Evolutionary conservation across 306 rosid genomes (phyloP).

Genomic region (Begonia fuchsioides): DNA sequence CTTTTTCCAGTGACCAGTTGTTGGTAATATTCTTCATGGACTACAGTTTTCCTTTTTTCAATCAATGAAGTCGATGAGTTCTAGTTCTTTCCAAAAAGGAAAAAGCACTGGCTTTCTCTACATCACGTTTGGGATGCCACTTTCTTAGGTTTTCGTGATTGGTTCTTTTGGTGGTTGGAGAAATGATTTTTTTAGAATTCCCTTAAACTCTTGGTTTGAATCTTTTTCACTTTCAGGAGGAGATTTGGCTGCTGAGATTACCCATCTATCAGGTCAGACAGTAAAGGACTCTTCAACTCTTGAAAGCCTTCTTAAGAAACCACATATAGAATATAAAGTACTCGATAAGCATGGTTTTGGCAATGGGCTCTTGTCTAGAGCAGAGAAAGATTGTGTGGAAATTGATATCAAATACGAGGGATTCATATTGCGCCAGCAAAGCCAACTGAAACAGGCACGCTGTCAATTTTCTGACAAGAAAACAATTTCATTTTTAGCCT

Average conservation of each 20-base stretch:
- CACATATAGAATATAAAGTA: conserved; percentile 60
- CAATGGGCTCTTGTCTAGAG: conserved; percentile 39
- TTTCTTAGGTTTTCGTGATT: no score
- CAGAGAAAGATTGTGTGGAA: conserved; percentile 82
- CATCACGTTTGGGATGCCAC: no score
- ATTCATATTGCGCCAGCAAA: conserved; percentile 83
- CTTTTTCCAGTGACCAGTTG: no score
- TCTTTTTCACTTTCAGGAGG: conserved; percentile 41
- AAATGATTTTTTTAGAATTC: no score
- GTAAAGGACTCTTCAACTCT: conserved; percentile 70
- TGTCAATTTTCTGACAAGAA: neutral
- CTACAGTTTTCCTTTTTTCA: no score
- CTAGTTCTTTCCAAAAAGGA: no score
- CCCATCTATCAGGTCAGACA: conserved; percentile 59
- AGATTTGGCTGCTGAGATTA: conserved; percentile 62
- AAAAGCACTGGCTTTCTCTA: no score
- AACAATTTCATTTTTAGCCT: neutral
- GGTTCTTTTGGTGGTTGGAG: no score
- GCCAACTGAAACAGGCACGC: conserved; percentile 75
- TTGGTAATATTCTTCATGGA: no score
- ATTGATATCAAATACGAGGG: conserved; percentile 93
- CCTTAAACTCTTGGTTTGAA: no score
- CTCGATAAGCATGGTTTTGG: conserved; percentile 86
- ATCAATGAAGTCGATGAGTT: no score
- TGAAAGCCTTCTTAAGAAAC: conserved; percentile 97